Evolutionary conservation across 805 yeast genomes (phyloP).

Genomic region (Saccharomycopsis vini): DNA sequence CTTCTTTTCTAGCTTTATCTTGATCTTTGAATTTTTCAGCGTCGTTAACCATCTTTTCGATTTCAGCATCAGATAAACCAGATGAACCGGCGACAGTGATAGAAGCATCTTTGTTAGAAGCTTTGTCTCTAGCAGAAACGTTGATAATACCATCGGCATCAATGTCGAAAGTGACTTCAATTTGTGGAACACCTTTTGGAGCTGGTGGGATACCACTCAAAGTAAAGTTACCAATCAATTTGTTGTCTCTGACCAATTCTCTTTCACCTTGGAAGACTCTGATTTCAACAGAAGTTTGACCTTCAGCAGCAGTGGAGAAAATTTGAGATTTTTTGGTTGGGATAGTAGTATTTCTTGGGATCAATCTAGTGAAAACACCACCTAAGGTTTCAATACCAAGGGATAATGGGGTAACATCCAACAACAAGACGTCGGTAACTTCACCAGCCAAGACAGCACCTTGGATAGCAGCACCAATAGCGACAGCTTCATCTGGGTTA

Average conservation of each 20-base stretch:
- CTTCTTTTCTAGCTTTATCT: constrained; percentile 78
- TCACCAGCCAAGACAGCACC: constrained; percentile 96
- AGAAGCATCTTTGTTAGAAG: constrained; percentile 86
- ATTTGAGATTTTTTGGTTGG: constrained; percentile 96
- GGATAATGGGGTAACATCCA: constrained; percentile 85
- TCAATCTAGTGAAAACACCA: constrained; percentile 90
- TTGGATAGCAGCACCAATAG: constrained; percentile 96
- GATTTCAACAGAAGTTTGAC: constrained; percentile 94
- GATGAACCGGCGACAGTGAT: constrained; percentile 95
- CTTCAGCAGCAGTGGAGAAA: constrained; percentile 93
- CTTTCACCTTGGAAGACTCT: constrained; percentile 99
- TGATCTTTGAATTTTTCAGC: constrained; percentile 84
- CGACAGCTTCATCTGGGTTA: constrained; percentile 92
- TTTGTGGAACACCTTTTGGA: constrained; percentile 91
- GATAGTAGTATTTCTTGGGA: constrained; percentile 89
- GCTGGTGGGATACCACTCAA: constrained; percentile 93
- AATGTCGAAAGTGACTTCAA: constrained; percentile 90
- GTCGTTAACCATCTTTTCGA: constrained; percentile 83
- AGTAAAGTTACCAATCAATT: constrained; percentile 94
- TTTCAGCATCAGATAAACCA: constrained; percentile 83
- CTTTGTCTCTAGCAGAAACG: constrained; percentile 90
- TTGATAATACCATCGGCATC: constrained; percentile 97
- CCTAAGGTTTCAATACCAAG: constrained; percentile 97
- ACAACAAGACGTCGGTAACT: constrained; percentile 81
- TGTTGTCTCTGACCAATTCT: constrained; percentile 96